Evolutionary conservation across 805 yeast genomes (phyloP).

Genomic region (Cyberlindnera suaveolens): DNA sequence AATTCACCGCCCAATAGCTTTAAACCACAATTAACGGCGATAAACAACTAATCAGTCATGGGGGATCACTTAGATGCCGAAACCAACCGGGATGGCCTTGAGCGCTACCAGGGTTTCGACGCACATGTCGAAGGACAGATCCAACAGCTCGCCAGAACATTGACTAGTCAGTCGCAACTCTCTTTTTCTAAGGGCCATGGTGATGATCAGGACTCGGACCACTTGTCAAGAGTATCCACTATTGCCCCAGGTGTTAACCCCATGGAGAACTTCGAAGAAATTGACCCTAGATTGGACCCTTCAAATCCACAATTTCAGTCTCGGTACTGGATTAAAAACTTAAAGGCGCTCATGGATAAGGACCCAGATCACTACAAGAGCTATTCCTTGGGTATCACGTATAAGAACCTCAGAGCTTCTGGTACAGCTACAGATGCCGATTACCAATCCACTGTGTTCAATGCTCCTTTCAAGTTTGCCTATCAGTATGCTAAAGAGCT

Average conservation of each 20-base stretch:
- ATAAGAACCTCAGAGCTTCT: constrained; percentile 51
- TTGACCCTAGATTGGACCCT: constrained; percentile 52
- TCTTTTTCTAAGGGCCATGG: neutral
- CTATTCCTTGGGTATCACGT: constrained; percentile 50
- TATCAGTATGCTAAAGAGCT: constrained; percentile 11
- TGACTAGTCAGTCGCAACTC: constrained; percentile 16
- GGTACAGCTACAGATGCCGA: constrained; percentile 58
- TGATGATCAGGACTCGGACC: constrained; percentile 1
- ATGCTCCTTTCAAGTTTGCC: constrained; percentile 27
- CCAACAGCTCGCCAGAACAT: constrained; percentile 21
- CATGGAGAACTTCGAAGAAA: constrained; percentile 19
- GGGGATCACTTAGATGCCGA: neutral
- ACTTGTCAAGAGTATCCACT: constrained; percentile 16
- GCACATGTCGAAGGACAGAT: constrained; percentile 1
- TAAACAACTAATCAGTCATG: neutral
- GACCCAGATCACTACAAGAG: constrained; percentile 60
- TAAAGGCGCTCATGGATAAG: constrained; percentile 42
- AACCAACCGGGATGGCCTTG: neutral
- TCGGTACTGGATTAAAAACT: constrained; percentile 57
- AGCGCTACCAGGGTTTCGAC: constrained; percentile 3
- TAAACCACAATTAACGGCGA: neutral
- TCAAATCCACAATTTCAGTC: constrained; percentile 47
- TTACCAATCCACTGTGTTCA: constrained; percentile 59
- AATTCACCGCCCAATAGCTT: neutral
- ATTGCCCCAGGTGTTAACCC: constrained; percentile 35